phyloP scores from a whole-genome alignment of 345 rosid species.

The Euphorbia lathyris region DNA sequence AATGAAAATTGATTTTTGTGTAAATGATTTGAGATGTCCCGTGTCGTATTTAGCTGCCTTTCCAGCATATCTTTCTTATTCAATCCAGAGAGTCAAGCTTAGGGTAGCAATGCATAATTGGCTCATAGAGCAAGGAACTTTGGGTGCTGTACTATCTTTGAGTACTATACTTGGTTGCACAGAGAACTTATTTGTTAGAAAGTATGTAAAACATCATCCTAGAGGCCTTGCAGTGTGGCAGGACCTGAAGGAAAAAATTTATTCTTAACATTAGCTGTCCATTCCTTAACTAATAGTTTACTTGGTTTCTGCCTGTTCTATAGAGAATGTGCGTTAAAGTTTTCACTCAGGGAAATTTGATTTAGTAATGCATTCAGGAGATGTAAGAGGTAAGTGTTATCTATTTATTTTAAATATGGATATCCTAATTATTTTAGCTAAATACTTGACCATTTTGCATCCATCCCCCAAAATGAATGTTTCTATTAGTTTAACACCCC shows the following conservation, averaged over 20 bases:
- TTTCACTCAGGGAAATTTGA: not conserved
- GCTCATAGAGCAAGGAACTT: slow-evolving; percentile 51
- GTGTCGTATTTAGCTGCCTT: slow-evolving; percentile 39
- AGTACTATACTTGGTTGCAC: slow-evolving; percentile 48
- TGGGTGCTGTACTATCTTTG: slow-evolving; percentile 31
- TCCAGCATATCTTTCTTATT: slow-evolving; percentile 53
- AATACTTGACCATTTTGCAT: too few species aligned
- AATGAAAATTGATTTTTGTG: slow-evolving; percentile 52
- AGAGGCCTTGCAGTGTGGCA: slow-evolving; percentile 7
- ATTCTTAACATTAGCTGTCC: not conserved
- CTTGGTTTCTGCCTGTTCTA: not conserved
- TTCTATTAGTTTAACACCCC: too few species aligned
- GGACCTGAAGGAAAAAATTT: slow-evolving; percentile 24
- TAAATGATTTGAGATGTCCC: slow-evolving; percentile 54
- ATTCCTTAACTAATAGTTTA: not conserved
- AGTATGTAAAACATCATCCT: slow-evolving; percentile 51
- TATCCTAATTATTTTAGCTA: too few species aligned
- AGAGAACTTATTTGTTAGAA: slow-evolving; percentile 32
- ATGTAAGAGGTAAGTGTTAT: too few species aligned
- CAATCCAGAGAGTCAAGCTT: slow-evolving; percentile 42
- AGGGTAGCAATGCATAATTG: slow-evolving; percentile 65
- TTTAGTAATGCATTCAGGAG: not conserved
- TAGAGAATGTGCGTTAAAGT: not conserved
- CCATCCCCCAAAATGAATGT: slow-evolving; percentile 10
- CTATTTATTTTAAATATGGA: too few species aligned